Conservation (phyloP, 106 monocot species). For the Dendrobium nobile region DNA sequence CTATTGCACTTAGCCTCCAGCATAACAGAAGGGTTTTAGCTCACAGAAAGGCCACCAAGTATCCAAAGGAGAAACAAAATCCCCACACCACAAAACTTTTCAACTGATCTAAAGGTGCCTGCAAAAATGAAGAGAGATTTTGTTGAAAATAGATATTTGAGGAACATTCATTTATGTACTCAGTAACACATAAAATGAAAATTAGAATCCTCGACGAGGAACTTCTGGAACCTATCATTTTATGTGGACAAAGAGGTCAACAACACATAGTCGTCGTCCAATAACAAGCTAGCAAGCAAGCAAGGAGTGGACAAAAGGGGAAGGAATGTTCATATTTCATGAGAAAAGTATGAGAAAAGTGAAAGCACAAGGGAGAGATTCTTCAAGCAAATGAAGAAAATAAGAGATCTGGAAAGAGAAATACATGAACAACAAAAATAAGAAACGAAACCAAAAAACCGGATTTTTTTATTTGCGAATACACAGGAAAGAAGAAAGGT, state of each 20-base stretch:
- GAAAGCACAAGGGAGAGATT: no score
- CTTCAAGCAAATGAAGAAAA: background rate
- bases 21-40: slow-evolving; percentile 43
- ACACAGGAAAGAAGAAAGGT: background rate
- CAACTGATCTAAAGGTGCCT: slow-evolving; percentile 28
- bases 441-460: background rate
- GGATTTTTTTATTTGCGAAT: background rate
- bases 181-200: slow-evolving; percentile 8
- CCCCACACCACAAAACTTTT: slow-evolving; percentile 2
- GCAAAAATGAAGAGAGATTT: slow-evolving; percentile 11
- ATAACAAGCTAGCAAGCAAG: background rate
- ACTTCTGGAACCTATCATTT: slow-evolving; percentile 39
- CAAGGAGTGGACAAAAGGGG: background rate
- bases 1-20: slow-evolving; percentile 55
- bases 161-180: slow-evolving; percentile 50
- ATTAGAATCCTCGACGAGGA: slow-evolving; percentile 1
- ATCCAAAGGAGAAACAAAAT: background rate
- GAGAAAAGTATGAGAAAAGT: background rate
- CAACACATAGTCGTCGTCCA: background rate
- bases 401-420: background rate
- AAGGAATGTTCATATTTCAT: background rate
- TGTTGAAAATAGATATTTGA: slow-evolving; percentile 4
- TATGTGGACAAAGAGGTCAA: slow-evolving; percentile 24
- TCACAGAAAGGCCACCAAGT: slow-evolving; percentile 8
- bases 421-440: background rate